phyloP scores from a whole-genome alignment of 2,329 filamentous ascomycete genomes.

The Ophiostoma piceae region DNA sequence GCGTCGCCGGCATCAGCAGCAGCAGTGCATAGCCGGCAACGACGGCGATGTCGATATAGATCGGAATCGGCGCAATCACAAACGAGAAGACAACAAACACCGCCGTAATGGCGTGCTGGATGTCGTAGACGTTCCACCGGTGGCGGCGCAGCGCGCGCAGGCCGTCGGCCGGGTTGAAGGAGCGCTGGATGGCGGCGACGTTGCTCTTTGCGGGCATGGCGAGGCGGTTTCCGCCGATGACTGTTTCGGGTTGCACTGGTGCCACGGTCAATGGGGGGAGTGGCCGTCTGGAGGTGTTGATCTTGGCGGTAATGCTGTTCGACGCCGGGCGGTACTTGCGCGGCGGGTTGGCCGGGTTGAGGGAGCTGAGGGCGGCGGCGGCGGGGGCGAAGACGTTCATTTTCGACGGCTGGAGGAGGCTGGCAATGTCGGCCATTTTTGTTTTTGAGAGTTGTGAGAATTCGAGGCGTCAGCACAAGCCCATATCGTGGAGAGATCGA shows the following conservation, averaged over 20 bases:
- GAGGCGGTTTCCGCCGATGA: slow-evolving; percentile 16
- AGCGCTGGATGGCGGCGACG: slow-evolving; percentile 72
- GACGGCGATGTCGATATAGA: slow-evolving; percentile 69
- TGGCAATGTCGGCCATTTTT: slow-evolving; percentile 31
- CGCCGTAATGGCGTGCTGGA: slow-evolving; percentile 73
- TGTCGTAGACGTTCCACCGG: slow-evolving; percentile 75
- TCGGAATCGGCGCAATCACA: slow-evolving; percentile 74
- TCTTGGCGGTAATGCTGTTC: slow-evolving; percentile 14
- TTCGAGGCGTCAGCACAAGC: neutral
- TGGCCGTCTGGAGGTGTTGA: slow-evolving; percentile 16
- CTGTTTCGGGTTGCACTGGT: slow-evolving; percentile 28
- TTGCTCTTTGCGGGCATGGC: slow-evolving; percentile 36
- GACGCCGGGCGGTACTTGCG: slow-evolving; percentile 31
- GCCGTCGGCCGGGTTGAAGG: slow-evolving; percentile 74
- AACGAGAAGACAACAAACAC: slow-evolving; percentile 76
- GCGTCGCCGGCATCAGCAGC: slow-evolving; percentile 73
- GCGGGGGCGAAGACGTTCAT: slow-evolving; percentile 31
- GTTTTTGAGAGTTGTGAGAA: too few relatives aligned
- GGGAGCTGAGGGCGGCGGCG: slow-evolving; percentile 30
- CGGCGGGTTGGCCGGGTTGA: slow-evolving; percentile 32
- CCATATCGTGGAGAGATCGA: neutral
- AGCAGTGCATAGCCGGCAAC: slow-evolving; percentile 63
- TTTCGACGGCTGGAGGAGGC: slow-evolving; percentile 30
- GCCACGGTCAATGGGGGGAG: slow-evolving; percentile 20
- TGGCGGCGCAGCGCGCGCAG: slow-evolving; percentile 69